Base-by-base conservation (phyloP, 257 asterid species). In the Rehmannia glutinosa region DNA sequence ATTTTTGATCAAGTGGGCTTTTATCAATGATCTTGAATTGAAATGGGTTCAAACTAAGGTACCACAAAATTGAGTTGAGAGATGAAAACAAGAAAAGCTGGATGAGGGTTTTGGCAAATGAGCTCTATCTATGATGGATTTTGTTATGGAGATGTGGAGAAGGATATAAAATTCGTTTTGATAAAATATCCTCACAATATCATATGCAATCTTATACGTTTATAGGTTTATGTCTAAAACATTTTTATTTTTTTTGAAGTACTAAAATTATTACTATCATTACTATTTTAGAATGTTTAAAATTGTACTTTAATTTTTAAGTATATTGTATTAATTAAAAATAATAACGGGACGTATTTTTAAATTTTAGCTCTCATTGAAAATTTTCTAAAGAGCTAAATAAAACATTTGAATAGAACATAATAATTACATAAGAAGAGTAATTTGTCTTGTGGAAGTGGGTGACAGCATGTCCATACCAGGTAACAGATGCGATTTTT, bases 81-180 rank as follows among this genome's bases (percentile, higher is more conserved):
- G 54, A 30, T 20, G 24, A 51, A 36, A 61, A 5, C 39, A 35
- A 38, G 47, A 70, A 42, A 25, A 19, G 55, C 3, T 21, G 58
- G 73, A 23, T 41, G 63, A 36, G 70, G 76, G 64, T 10, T 68
- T 49, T 9, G n/a, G 60, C 47, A 61, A 24, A 41, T 49, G 76
- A 55, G 65, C 58, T 70, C 50, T 35, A 10, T 38, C 30, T 32
- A 20, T 43, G 52, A 42, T 39, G 47, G 25, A 50, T 10, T 60
- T 13, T 45, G 30, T 20, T 10, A 8, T 0, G 3, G 23, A 13
- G 66, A 60, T 10, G 39, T 60, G 47, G 0, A 55, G 30, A 7
- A 43, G 43, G 39, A 66, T 42, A 43, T 27, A 56, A 41, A 67
- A 36, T 24, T 51, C 13, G 2, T 24, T 56, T 55, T 27, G 50